These are phyloP conservation scores for Aspergillus pseudoviridinutans DNA, from an alignment of 2,329 filamentous ascomycete species.

Conservation along the genomic window DNA sequence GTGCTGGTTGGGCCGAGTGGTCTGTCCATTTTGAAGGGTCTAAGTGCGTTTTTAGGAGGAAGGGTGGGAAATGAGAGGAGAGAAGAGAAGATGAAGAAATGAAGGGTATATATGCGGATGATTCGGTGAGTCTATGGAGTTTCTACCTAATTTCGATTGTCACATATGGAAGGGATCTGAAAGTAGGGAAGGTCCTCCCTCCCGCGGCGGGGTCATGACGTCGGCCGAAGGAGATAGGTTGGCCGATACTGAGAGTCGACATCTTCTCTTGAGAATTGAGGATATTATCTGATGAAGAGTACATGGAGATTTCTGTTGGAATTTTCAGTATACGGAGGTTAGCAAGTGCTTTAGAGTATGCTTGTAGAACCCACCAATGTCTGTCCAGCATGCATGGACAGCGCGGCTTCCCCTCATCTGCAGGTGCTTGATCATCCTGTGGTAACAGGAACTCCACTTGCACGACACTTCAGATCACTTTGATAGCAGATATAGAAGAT, in stretches of 20 bases:
- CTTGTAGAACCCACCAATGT: neutral
- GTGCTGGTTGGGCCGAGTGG: constrained; percentile 27
- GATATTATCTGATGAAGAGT: neutral
- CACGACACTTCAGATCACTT: neutral
- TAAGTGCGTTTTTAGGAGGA: neutral
- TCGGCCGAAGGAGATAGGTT: neutral
- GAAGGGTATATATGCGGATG: neutral
- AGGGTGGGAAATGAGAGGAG: neutral
- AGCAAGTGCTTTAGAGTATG: neutral
- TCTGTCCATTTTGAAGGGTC: constrained; percentile 20
- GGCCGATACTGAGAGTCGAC: too few relatives aligned
- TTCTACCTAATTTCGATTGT: neutral
- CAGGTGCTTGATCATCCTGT: neutral
- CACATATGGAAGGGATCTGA: neutral
- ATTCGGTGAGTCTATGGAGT: neutral
- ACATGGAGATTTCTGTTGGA: neutral
- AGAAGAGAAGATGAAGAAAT: neutral
- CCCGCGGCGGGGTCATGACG: neutral
- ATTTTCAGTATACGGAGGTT: neutral
- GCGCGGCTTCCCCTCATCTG: neutral
- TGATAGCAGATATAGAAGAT: too few relatives aligned
- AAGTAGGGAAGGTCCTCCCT: neutral
- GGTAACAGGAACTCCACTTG: neutral
- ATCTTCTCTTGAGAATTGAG: neutral
- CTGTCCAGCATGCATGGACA: neutral